These are phyloP conservation scores for Haematococcus lacustris DNA, from an alignment of 139 green algal species.

Conservation along the genomic window DNA sequence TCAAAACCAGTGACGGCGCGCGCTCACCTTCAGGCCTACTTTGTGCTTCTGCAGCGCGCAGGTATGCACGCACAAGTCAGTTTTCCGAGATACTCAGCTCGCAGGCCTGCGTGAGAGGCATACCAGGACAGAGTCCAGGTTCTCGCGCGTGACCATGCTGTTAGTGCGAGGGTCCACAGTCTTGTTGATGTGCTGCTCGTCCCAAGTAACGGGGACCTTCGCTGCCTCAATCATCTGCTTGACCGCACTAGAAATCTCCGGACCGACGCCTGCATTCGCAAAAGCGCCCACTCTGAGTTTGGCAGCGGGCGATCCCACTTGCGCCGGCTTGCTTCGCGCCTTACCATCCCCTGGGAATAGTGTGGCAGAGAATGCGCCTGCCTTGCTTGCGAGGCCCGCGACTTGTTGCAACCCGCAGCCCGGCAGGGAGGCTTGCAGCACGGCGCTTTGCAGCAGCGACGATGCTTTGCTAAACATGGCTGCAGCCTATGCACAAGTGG, in stretches of 20 bases:
- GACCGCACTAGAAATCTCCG: slow-evolving; percentile 81
- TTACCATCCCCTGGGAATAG: slow-evolving; percentile 73
- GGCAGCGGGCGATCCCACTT: too few species aligned
- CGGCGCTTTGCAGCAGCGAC: background rate
- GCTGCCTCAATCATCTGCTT: slow-evolving; percentile 77
- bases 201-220: slow-evolving; percentile 73
- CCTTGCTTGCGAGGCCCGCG: slow-evolving; percentile 9
- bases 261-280: slow-evolving; percentile 59
- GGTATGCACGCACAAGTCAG: too few species aligned
- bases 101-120: too few species aligned
- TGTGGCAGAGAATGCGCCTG: slow-evolving; percentile 50
- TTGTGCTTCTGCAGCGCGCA: slow-evolving; percentile 9
- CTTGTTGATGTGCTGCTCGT: slow-evolving; percentile 81
- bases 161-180: slow-evolving; percentile 82
- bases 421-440: background rate
- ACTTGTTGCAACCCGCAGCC: background rate
- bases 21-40: slow-evolving; percentile 8
- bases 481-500: too few species aligned
- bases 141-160: slow-evolving; percentile 85
- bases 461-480: background rate
- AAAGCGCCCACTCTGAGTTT: too few species aligned
- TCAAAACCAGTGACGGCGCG: too few species aligned
- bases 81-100: too few species aligned
- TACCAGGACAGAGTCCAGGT: slow-evolving; percentile 90
- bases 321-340: background rate